These are phyloP conservation scores for Pelagophyceae sp. DNA, from an alignment of 352 stramenopile genomes.

Conservation along the genomic window DNA sequence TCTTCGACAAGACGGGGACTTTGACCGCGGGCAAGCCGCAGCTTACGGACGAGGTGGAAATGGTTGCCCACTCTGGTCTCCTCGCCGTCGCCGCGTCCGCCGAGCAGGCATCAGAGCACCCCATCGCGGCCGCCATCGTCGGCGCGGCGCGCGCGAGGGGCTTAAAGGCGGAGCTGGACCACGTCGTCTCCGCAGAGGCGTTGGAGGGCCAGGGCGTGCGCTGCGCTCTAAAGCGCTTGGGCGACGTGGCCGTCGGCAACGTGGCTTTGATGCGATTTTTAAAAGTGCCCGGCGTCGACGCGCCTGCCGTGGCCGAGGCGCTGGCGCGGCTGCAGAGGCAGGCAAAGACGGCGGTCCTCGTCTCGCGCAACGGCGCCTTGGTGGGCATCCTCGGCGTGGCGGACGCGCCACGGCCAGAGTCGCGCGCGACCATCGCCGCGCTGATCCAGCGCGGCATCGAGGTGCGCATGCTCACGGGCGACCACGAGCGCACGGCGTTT, in stretches of 20 bases:
- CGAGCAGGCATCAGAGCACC: conserved; percentile 85
- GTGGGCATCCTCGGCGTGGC: conserved; percentile 61
- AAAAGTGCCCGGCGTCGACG: conserved; percentile 41
- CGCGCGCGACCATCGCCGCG: conserved; percentile 71
- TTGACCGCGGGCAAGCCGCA: conserved; percentile 78
- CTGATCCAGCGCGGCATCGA: conserved; percentile 79
- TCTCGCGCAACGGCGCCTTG: conserved; percentile 76
- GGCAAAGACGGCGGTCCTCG: conserved; percentile 87
- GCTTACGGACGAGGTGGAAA: conserved; percentile 46
- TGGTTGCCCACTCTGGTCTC: conserved; percentile 10
- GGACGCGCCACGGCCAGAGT: conserved; percentile 75
- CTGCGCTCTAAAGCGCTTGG: conserved; percentile 49
- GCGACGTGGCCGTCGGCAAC: conserved; percentile 79
- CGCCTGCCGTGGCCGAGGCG: conserved; percentile 45
- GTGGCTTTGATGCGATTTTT: conserved; percentile 46
- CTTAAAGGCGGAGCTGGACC: conserved; percentile 28
- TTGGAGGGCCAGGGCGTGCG: conserved; percentile 74
- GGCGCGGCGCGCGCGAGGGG: conserved; percentile 70
- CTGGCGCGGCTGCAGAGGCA: conserved; percentile 45
- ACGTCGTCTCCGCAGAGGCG: conserved; percentile 34
- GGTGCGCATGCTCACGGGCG: conserved; percentile 98
- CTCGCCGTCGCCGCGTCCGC: conserved; percentile 71
- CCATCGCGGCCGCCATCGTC: conserved; percentile 82
- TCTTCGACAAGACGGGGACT: conserved; percentile 99
- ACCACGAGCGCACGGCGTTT: conserved; percentile 85